Evolutionary conservation across 129 eudicot species (phyloP), one percentile per base, ranked within the genome.

Genomic region (Helianthus tuberosus): DNA sequence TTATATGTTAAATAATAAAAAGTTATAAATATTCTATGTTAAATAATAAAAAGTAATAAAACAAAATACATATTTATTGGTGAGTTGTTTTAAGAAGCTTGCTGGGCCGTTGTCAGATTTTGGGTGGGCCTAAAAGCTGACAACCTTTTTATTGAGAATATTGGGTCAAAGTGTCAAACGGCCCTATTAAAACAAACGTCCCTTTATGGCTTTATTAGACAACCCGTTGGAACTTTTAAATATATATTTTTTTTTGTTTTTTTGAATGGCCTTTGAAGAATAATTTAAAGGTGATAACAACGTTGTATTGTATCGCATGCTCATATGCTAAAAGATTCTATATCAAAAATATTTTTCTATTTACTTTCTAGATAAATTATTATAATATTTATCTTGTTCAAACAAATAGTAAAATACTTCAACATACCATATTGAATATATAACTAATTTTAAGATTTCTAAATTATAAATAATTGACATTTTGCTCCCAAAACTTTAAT

Each of bases 61-160:
- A 11, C 6, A 14, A 3, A 50, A 50, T 50, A 50, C 16, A 50
- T 12, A 50, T 43, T 43, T 43, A 8, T 7, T 9, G 10, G 10
- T 43, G 47, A 43, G 47, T 43, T 43, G 47, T 43, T 43, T 43
- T 43, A 43, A 43, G 36, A 16, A 13, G 50, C 49, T 16, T 75
- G 11, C 2, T 65, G 75, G 80, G 80, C 80, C 70, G 46, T 55
- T 58, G 61, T 67, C 80, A 57, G 44, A 67, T 32, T 62, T 13
- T 51, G 8, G 8, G 63, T 78, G 82, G 82, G 77, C 72, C 72
- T 9, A 70, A 71, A 78, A 71, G 72, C 50, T 63, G 72, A 51
- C 66, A 10, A 71, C 66, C 66, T 43, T 51, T 78, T 78, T 71
- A 58, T 53, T 78, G 61, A 32, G 47, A 43, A 43, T 43, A 7